Conservation (phyloP, 129 eudicot species). For the Heracleum sosnowskyi region DNA sequence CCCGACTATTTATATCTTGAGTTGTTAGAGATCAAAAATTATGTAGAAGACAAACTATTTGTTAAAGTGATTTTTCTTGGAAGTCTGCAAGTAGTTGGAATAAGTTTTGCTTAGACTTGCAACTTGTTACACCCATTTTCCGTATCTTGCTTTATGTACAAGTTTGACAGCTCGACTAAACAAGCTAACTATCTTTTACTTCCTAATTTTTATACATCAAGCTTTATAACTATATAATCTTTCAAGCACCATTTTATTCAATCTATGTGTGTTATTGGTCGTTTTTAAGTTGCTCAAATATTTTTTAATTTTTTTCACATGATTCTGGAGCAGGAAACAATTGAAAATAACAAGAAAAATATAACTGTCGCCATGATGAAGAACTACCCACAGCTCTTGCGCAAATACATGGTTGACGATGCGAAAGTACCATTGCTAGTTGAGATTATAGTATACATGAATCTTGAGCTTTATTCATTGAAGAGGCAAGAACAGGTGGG, state of each 20-base stretch:
- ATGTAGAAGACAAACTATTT: not conserved
- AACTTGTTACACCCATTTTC: not conserved
- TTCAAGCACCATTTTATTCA: not conserved
- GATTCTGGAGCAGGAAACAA: slow-evolving; percentile 46
- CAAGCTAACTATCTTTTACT: not conserved
- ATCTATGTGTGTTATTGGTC: not conserved
- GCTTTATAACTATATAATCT: not conserved
- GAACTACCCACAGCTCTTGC: slow-evolving; percentile 81
- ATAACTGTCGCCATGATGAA: slow-evolving; percentile 79
- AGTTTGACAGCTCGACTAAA: not conserved
- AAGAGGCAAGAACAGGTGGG: slow-evolving; percentile 92
- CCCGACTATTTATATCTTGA: not conserved
- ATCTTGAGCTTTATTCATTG: slow-evolving; percentile 88
- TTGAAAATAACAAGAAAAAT: slow-evolving; percentile 57
- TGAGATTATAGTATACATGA: slow-evolving; percentile 62
- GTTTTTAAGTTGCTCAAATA: not conserved
- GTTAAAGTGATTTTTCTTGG: not conserved
- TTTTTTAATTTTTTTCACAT: not conserved
- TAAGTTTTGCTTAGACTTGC: not conserved
- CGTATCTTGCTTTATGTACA: not conserved
- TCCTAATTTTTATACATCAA: not conserved
- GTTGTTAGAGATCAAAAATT: not conserved
- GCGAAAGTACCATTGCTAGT: slow-evolving; percentile 74
- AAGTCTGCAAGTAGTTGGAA: not conserved
- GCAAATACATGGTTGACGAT: slow-evolving; percentile 89